These are phyloP conservation scores for Blastocystis sp. DNA, from an alignment of 352 stramenopile species.

Conservation along the genomic window DNA sequence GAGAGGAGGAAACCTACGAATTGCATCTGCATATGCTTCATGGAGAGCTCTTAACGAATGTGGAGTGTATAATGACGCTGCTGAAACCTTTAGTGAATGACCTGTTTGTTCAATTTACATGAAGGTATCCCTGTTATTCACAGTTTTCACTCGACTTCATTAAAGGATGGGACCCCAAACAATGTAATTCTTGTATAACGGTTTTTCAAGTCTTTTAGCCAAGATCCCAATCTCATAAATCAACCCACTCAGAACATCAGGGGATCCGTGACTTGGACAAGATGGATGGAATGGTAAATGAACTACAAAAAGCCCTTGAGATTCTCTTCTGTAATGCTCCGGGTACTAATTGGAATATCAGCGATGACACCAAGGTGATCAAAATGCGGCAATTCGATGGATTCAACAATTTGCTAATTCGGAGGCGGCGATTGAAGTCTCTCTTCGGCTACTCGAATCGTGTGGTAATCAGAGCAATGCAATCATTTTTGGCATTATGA, in stretches of 20 bases:
- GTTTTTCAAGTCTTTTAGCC: background rate
- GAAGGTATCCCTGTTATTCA: background rate
- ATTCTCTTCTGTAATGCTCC: slow-evolving; percentile 39
- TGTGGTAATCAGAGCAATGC: background rate
- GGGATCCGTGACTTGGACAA: background rate
- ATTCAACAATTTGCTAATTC: slow-evolving; percentile 48
- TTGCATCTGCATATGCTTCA: slow-evolving; percentile 8
- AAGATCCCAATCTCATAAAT: background rate
- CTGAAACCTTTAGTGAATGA: background rate
- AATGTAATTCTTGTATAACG: too few species aligned
- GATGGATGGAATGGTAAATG: slow-evolving; percentile 44
- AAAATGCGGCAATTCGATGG: slow-evolving; percentile 57
- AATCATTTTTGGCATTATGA: slow-evolving; percentile 48
- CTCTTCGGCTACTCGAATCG: slow-evolving; percentile 16
- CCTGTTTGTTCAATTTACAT: slow-evolving; percentile 8
- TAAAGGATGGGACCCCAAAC: background rate
- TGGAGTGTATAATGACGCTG: background rate
- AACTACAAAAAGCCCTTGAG: slow-evolving; percentile 25
- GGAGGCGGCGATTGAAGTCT: slow-evolving; percentile 7
- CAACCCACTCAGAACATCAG: background rate
- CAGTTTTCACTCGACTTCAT: background rate
- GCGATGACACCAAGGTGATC: background rate
- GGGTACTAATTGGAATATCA: background rate
- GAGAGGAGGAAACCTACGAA: background rate
- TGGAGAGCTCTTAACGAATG: slow-evolving; percentile 19